Conservation (phyloP, 768 basidiomycete species). For the Calocybe gangraenosa region DNA sequence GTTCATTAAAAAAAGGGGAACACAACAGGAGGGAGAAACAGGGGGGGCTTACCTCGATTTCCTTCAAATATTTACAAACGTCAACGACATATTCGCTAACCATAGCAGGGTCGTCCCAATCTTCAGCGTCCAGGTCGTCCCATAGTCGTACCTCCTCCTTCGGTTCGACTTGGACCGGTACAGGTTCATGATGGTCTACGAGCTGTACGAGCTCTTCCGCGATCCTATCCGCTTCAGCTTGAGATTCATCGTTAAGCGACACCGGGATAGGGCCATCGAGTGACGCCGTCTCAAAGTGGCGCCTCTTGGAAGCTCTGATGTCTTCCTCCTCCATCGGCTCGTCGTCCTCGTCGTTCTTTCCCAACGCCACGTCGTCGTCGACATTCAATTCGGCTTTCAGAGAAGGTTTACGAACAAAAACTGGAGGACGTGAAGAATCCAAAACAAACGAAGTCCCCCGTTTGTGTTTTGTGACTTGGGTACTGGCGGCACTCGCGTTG, state of each 20-base stretch:
- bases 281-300: slow-evolving; percentile 46
- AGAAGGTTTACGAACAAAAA: slow-evolving; percentile 15
- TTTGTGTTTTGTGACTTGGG: slow-evolving; percentile 1
- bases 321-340: slow-evolving; percentile 43
- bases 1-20: slow-evolving; percentile 7
- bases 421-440: slow-evolving; percentile 3
- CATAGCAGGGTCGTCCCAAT: slow-evolving; percentile 87
- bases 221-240: slow-evolving; percentile 31
- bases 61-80: slow-evolving; percentile 82
- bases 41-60: slow-evolving; percentile 69
- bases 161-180: slow-evolving; percentile 28
- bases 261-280: slow-evolving; percentile 16
- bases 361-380: slow-evolving; percentile 27
- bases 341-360: slow-evolving; percentile 37
- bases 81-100: slow-evolving; percentile 89
- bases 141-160: slow-evolving; percentile 51
- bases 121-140: slow-evolving; percentile 86
- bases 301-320: slow-evolving; percentile 55
- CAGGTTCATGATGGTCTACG: slow-evolving; percentile 8
- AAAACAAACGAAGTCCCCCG: slow-evolving; percentile 1
- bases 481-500: not conserved
- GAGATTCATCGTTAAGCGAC: slow-evolving; percentile 36
- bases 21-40: not conserved
- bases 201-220: slow-evolving; percentile 33
- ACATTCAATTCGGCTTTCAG: slow-evolving; percentile 21